Base-by-base conservation (phyloP, 768 basidiomycete species). In the Psilocybe cubensis region DNA sequence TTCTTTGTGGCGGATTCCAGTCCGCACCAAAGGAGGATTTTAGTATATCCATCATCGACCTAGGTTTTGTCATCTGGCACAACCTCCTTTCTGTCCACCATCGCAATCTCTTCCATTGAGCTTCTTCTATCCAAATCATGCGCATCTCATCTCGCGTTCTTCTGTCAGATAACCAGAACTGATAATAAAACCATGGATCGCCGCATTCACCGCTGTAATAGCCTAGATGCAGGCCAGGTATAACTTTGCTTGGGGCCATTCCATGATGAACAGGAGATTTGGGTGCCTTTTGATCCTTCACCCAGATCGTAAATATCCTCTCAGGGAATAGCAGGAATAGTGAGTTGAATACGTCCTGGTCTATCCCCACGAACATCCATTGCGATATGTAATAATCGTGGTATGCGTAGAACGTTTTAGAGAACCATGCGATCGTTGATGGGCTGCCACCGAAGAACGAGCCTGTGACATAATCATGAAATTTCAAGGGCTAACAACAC, bases 401-500 rank as follows among this genome's bases (percentile, higher is more conserved):
- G 55, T 81, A 80, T 0, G 74, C 66, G 65, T 83, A 85, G 65
- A 76, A 86, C 0, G 71, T 67, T 12, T 68, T 54, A 0, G 74
- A 64, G 68, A 74, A 83, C 84, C 83, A 84, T 5, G 70, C 57
- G 18, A 84, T 68, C 0, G 80, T 74, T 3, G 60, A 24, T 1
- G 78, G 78, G 1, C 74, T 63, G 14, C 83, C 83, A 11, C 85
- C 84, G 57, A 86, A 85, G 66, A 84, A 84, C 0, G 83, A 81
- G 12, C 80, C 83, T 84, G 17, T 11, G 21, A 40, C 4, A 33
- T 33, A 46, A 38, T 12, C 40, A 33, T 3, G 18, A 24, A 18
- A 21, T 17, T 8, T 12, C 1, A 40, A 20, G 9, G 2, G n/a
- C 20, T 6, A 33, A 24, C 33, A 21, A 35, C 11, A 63, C 72